These are phyloP conservation scores for Dimocarpus longan DNA, from an alignment of 345 rosid species.

Conservation along the genomic window DNA sequence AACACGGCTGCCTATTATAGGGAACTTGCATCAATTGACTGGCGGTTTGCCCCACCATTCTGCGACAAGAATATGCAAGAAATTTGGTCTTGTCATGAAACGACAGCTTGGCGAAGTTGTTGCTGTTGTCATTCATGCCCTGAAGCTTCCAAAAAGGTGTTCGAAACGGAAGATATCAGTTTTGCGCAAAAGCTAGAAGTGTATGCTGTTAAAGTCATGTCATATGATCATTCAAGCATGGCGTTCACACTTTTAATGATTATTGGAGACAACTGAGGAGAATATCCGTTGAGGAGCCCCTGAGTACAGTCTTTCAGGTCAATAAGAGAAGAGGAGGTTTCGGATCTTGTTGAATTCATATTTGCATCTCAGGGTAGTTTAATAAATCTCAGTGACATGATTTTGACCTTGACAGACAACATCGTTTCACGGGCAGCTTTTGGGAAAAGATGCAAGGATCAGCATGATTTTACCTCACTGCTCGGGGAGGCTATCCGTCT, in stretches of 20 bases:
- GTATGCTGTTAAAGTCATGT: neutral
- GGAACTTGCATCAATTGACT: slow-evolving; percentile 28
- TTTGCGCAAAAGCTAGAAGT: slow-evolving; percentile 14
- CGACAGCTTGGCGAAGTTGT: slow-evolving; percentile 22
- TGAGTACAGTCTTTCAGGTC: slow-evolving; percentile 8
- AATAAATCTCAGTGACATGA: slow-evolving; percentile 22
- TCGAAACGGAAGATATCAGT: neutral
- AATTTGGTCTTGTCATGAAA: slow-evolving; percentile 14
- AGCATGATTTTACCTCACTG: slow-evolving; percentile 8
- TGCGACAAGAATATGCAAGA: slow-evolving; percentile 5
- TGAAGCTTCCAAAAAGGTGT: slow-evolving; percentile 14
- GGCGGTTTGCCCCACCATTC: slow-evolving; percentile 20
- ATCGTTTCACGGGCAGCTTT: neutral
- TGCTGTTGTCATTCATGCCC: slow-evolving; percentile 10
- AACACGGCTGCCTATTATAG: slow-evolving; percentile 25
- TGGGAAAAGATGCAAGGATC: slow-evolving; percentile 10
- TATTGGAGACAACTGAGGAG: slow-evolving; percentile 14
- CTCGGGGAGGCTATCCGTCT: neutral
- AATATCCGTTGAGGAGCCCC: slow-evolving; percentile 4
- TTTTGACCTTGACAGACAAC: slow-evolving; percentile 4
- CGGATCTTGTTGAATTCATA: slow-evolving; percentile 18
- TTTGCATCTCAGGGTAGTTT: neutral
- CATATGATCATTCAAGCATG: slow-evolving; percentile 12
- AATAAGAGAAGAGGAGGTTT: slow-evolving; percentile 21
- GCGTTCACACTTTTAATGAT: slow-evolving; percentile 15